These are phyloP conservation scores for Annulohypoxylon nitens DNA, from an alignment of 495 filamentous ascomycete genomes.

Conservation along the genomic window DNA sequence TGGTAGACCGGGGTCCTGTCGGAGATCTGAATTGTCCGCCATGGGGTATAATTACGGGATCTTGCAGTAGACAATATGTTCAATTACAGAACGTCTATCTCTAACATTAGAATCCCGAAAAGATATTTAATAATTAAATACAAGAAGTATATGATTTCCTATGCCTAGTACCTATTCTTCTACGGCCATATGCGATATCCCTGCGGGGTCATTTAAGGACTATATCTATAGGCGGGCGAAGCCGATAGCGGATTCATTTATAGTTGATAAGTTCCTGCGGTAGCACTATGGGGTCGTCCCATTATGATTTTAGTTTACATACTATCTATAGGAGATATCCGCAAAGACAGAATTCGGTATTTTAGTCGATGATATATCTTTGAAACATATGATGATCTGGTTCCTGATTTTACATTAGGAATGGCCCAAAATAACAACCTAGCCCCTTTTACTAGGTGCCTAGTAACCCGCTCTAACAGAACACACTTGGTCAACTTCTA, in stretches of 20 bases:
- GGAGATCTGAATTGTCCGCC: background rate
- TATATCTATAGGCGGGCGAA: constrained; percentile 26
- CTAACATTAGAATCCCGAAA: background rate
- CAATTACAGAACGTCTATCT: background rate
- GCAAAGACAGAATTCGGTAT: background rate
- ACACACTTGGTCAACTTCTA: background rate
- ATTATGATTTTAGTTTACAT: constrained; percentile 4
- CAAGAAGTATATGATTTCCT: background rate
- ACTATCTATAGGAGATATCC: constrained; percentile 16
- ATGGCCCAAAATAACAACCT: background rate
- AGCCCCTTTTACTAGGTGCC: background rate
- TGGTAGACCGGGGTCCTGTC: constrained; percentile 28
- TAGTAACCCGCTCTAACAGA: background rate
- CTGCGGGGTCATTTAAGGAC: constrained; percentile 32
- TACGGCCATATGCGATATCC: constrained; percentile 14
- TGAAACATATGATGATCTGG: background rate
- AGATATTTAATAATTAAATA: background rate
- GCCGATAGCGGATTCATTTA: constrained; percentile 22
- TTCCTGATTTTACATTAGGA: background rate
- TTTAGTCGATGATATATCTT: background rate
- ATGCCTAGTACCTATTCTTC: background rate
- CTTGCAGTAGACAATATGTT: background rate
- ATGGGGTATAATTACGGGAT: background rate
- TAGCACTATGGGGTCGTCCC: background rate
- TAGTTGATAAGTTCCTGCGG: constrained; percentile 13